phyloP scores from a whole-genome alignment of 352 stramenopile genomes.

The Albugo laibachii region DNA sequence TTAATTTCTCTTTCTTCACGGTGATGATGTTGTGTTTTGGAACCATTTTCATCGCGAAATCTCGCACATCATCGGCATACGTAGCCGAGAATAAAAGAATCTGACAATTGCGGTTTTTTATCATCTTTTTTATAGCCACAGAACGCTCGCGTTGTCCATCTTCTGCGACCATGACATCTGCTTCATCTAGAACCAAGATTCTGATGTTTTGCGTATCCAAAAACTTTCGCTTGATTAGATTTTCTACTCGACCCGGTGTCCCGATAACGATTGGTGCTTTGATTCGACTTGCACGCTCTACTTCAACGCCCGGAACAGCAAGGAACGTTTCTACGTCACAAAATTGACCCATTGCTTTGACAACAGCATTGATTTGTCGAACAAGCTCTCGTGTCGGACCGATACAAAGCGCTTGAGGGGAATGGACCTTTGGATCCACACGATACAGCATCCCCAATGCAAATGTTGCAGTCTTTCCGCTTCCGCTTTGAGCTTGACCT shows the following conservation, averaged over 20 bases:
- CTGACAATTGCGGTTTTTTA: constrained; percentile 81
- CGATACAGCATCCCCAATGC: constrained; percentile 41
- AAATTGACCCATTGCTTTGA: constrained; percentile 23
- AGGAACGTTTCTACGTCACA: constrained; percentile 45
- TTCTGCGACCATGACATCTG: constrained; percentile 50
- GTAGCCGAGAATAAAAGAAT: constrained; percentile 95
- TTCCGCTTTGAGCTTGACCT: constrained; percentile 66
- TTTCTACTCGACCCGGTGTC: constrained; percentile 46
- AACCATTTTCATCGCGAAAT: constrained; percentile 74
- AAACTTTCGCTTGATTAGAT: constrained; percentile 34
- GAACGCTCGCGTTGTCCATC: constrained; percentile 76
- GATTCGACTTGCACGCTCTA: not conserved
- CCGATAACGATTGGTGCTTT: constrained; percentile 41
- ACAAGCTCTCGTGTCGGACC: constrained; percentile 60
- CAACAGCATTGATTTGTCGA: constrained; percentile 45
- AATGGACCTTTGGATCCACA: constrained; percentile 16
- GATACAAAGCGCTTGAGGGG: constrained; percentile 32
- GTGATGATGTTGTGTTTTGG: constrained; percentile 76
- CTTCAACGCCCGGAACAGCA: constrained; percentile 1
- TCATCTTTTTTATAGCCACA: constrained; percentile 60
- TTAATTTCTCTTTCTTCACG: constrained; percentile 81
- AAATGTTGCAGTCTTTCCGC: constrained; percentile 67
- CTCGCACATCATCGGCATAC: constrained; percentile 88
- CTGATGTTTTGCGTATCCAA: constrained; percentile 26
- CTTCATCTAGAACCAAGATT: constrained; percentile 57